phyloP scores from a whole-genome alignment of 2,329 filamentous ascomycete species.

The Corniculantispora saksenae region DNA sequence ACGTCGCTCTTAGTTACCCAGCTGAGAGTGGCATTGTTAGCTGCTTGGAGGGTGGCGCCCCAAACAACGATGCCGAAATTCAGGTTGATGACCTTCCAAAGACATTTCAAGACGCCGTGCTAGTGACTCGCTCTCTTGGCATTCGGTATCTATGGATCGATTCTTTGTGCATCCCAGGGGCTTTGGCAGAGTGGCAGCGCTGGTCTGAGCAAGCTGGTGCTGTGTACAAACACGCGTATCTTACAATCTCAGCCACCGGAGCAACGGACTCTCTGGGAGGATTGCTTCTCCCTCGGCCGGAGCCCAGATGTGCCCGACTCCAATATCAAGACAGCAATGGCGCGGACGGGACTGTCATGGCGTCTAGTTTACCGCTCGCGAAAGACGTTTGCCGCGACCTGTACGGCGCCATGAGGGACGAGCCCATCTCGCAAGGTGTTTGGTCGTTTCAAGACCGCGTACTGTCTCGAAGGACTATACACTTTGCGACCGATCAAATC shows the following conservation, averaged over 20 bases:
- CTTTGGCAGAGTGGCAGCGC: neutral
- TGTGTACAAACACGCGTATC: constrained; percentile 6
- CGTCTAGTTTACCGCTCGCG: neutral
- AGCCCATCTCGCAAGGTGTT: constrained; percentile 3
- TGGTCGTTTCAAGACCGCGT: constrained; percentile 17
- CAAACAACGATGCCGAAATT: neutral
- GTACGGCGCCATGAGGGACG: constrained; percentile 1
- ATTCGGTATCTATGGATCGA: constrained; percentile 19
- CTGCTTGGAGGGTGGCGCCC: neutral
- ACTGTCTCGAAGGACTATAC: neutral
- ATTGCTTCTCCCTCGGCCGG: neutral
- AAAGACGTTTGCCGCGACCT: neutral
- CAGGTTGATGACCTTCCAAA: neutral
- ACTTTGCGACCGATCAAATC: constrained; percentile 15
- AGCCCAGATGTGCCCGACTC: neutral
- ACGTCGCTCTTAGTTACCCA: constrained; percentile 2
- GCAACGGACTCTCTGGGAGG: neutral
- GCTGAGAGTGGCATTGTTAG: neutral
- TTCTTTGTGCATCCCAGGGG: constrained; percentile 6
- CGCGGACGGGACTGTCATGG: neutral
- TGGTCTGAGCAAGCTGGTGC: neutral
- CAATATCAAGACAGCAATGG: neutral
- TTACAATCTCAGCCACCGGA: constrained; percentile 9
- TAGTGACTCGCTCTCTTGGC: neutral
- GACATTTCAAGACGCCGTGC: constrained; percentile 15